These are phyloP conservation scores for Eucalyptus regnans DNA, from an alignment of 345 rosid genomes.

Conservation along the genomic window DNA sequence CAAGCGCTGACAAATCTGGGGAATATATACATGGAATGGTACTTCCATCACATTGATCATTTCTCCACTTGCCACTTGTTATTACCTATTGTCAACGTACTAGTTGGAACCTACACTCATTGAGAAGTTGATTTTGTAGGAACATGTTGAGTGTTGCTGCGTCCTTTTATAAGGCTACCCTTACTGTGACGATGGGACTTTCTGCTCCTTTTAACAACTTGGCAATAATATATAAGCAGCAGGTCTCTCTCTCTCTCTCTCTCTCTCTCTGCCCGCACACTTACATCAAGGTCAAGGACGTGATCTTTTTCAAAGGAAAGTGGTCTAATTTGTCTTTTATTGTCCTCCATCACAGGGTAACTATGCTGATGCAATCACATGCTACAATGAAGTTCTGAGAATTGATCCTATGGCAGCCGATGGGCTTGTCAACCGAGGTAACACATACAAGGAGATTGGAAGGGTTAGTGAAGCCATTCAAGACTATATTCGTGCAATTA, in stretches of 20 bases:
- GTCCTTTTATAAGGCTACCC: slow-evolving; percentile 76
- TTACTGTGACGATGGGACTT: slow-evolving; percentile 84
- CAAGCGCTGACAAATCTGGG: slow-evolving; percentile 98
- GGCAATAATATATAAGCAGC: slow-evolving; percentile 95
- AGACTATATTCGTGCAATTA: slow-evolving; percentile 81
- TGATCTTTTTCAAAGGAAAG: neutral
- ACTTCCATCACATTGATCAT: neutral
- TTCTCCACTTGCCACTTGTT: neutral
- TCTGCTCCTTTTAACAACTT: slow-evolving; percentile 97
- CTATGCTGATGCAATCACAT: slow-evolving; percentile 86
- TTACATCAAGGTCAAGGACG: neutral
- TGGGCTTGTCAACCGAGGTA: slow-evolving; percentile 95
- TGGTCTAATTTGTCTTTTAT: neutral
- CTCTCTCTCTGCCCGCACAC: neutral
- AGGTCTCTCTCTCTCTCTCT: slow-evolving; percentile 38
- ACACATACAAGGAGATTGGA: slow-evolving; percentile 94
- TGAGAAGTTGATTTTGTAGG: slow-evolving; percentile 30
- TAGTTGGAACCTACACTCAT: neutral
- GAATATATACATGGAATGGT: slow-evolving; percentile 98
- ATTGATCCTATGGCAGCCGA: slow-evolving; percentile 98
- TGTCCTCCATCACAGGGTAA: slow-evolving; percentile 58
- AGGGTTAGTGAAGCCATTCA: slow-evolving; percentile 94
- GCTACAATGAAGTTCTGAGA: slow-evolving; percentile 94
- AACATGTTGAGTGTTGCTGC: slow-evolving; percentile 79
- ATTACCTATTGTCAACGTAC: neutral